Evolutionary conservation across 2,329 filamentous ascomycete species (phyloP), one percentile per base, ranked within the genome.

Genomic region (Rasamsonia emersonii): DNA sequence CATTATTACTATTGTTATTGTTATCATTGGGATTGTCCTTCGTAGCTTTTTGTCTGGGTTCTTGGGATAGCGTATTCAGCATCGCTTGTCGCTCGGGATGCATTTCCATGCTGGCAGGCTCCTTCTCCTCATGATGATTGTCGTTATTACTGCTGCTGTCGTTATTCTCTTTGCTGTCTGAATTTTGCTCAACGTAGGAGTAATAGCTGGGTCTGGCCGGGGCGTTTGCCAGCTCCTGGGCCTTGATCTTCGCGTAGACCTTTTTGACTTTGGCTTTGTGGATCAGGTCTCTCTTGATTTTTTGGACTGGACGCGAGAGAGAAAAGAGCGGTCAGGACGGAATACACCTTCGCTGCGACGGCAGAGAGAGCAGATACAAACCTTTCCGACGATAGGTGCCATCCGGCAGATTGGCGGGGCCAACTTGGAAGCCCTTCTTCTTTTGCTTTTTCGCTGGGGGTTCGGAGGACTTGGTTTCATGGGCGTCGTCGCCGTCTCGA

Each of bases 221-320:
- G 17, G 45, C 46, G 21, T 53, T 46, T 23, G 55, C 56, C 23
- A 65, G 56, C 53, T 75, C 68, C 28, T 66, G 63, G 24, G 77
- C 77, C 59, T 88, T 89, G 42, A 94, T 67, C 60, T 94, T 95
- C 41, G 82, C 82, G 54, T 94, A 95, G 24, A 82, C 75, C 60
- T 94, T 93, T 62, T 89, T 91, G 41, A 94, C 71, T 61, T 95
- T 94, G 39, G 88, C 86, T 58, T 91, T 93, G 58, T 86, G 77
- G 49, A 96, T 95, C 35, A 94, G 67, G 44, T 83, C 76, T 43
- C 81, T 73, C 61, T 96, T 96, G 52, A 94, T 91, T 60, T 89
- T 89, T 58, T 84, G 77, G 36, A 83, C 84, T 89, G 49, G 24
- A 20, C 8, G 23, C 10, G 35, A 31, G 25, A 30, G 16, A 15